Evolutionary conservation across 1,139 yeast species (phyloP), one percentile per base, ranked within the genome.

Genomic region (Diutina siamensis): DNA sequence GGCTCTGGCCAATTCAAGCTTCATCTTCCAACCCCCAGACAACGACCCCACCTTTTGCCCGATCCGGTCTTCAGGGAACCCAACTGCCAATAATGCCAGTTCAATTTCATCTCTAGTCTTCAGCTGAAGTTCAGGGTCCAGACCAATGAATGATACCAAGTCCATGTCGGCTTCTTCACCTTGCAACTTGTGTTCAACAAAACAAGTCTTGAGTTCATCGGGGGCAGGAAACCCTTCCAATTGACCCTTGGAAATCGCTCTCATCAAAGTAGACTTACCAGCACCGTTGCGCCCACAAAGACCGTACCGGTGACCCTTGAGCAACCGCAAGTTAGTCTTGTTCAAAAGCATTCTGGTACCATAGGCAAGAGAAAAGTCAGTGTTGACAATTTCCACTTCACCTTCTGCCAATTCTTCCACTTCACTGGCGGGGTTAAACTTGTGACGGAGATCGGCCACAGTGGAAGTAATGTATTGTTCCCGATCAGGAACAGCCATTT

Each of bases 11-110:
- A 92, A 74, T 65, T 89, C 98, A 54, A 92, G 76, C 71, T 92
- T 92, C 98, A 92, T 92, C 68, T 92, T 92, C 97, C 97, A 88
- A 62, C 98, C 98, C 65, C 98, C 98, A 48, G 97, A 87, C 52
- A 92, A 72, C 2, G 97, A 85, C 41, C 97, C 96, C 50, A 92
- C 97, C 46, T 86, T 76, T 67, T 89, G 97, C 32, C 75, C 72
- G 58, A 94, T 76, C 71, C 97, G 79, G 60, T 83, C 94, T 46
- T 83, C 92, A 52, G 94, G 82, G 64, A 92, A 92, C 2, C 97
- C 98, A 61, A 92, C 97, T 47, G 78, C 78, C 45, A 68, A 77
- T 52, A 92, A 74, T 27, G 96, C 97, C 2, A 61, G 62, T 22
- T 92, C 65, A 59, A 92, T 87, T 46, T 83, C 94, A 12, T 76